Evolutionary conservation across 352 stramenopile genomes (phyloP), one percentile per base, ranked within the genome.

Genomic region (Phytophthora hibernalis): DNA sequence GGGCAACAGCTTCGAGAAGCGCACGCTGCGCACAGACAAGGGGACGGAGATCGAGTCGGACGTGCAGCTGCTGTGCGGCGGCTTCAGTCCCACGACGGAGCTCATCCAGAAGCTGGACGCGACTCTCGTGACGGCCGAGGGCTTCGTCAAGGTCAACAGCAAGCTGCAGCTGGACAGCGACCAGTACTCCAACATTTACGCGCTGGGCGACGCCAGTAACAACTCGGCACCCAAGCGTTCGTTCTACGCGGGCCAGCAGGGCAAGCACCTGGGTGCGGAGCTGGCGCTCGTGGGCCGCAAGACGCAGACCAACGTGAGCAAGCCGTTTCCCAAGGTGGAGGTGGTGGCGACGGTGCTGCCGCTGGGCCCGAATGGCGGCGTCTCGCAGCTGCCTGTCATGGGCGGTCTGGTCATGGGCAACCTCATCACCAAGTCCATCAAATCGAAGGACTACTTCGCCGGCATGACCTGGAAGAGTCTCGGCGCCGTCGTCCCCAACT

Each of bases 391-490:
- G 6, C 83, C 79, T 2, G 44, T 89, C 22, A 74, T 80, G 28
- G 79, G 78, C 5, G 80, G 78, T 9, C 58, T 80, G 12, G 78
- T 89, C 22, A 63, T 80, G 22, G 82, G 82, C 59, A 74, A 91
- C 65, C 65, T 82, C 37, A 54, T 85, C 45, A 88, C 81, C 33
- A 72, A 70, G 26, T 43, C 68, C 12, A 65, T 85, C 60, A 87
- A 87, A 68, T 76, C 68, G 1, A 75, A 74, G 51, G 78, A 88
- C 64, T 77, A 83, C 44, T 82, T 87, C 26, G 74, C 65, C 1
- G 62, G 57, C 24, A 69, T 68, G 57, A 70, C 61, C 3, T 87
- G 80, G 79, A 54, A 64, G 11, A 68, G 24, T 15, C 38, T 87
- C 6, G 72, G 76, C n/a, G 71, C 68, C 13, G 58, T 60, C 6